phyloP scores from a whole-genome alignment of 2,329 filamentous ascomycete species.

The Diplodia intermedia region DNA sequence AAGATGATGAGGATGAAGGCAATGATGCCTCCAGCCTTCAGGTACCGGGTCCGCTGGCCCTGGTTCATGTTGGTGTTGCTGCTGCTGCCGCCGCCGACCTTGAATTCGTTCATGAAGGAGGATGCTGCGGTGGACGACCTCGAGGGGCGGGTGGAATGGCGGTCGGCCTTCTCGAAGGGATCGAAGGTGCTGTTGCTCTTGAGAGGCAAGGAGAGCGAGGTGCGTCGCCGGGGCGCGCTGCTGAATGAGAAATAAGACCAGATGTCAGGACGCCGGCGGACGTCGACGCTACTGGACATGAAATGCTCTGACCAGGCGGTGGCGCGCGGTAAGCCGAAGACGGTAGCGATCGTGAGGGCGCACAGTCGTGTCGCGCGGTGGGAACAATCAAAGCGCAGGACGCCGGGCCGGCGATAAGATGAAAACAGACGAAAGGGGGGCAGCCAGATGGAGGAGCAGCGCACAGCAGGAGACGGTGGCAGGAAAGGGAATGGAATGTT shows the following conservation, averaged over 20 bases:
- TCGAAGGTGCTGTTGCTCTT: conserved; percentile 48
- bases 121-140: conserved; percentile 42
- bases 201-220: conserved; percentile 59
- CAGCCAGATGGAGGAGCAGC: conserved; percentile 1
- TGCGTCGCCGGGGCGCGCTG: conserved; percentile 57
- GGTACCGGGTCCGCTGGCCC: conserved; percentile 64
- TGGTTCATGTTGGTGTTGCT: conserved; percentile 61
- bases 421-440: conserved; percentile 4
- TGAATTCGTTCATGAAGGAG: conserved; percentile 53
- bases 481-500: conserved; percentile 5
- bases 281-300: conserved; percentile 64
- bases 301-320: conserved; percentile 38
- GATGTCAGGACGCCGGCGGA: conserved; percentile 57
- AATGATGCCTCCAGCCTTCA: conserved; percentile 68
- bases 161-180: conserved; percentile 56
- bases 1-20: conserved; percentile 64
- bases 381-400: conserved; percentile 3
- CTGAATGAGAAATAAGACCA: conserved; percentile 61
- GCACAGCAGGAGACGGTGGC: conserved; percentile 3
- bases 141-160: conserved; percentile 45
- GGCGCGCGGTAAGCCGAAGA: conserved; percentile 31
- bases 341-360: conserved; percentile 31
- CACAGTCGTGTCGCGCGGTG: conserved; percentile 3
- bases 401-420: conserved; percentile 9
- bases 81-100: conserved; percentile 46